A percentile compares a stretch with the other conserved stretches of the same genome.
Evolutionary conservation across 2,329 filamentous ascomycete genomes (phyloP).

Genomic region (Parascedosporium putredinis): DNA sequence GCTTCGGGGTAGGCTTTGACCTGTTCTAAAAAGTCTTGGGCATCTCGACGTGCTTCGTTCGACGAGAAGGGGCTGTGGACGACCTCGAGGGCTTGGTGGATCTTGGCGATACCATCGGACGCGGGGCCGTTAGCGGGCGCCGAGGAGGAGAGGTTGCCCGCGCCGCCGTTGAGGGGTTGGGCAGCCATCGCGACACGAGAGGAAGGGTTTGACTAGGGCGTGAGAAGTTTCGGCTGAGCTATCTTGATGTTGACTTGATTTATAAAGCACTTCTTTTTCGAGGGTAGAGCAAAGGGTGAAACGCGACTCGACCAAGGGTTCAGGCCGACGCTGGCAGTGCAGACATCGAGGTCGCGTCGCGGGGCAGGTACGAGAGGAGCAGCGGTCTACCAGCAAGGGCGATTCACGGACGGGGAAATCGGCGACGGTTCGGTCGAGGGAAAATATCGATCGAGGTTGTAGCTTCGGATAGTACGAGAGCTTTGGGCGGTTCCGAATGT

Average conservation of each 20-base stretch:
- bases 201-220: neutral
- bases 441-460: too few relatives aligned
- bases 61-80: slow-evolving; percentile 74
- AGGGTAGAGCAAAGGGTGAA: neutral
- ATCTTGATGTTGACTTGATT: neutral
- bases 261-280: too few relatives aligned
- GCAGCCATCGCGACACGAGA: slow-evolving; percentile 10
- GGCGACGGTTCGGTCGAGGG: neutral
- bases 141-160: slow-evolving; percentile 14
- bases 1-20: slow-evolving; percentile 73
- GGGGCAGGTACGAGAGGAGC: neutral
- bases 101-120: slow-evolving; percentile 48
- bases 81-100: slow-evolving; percentile 76
- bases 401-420: neutral
- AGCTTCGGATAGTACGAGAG: too few relatives aligned
- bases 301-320: neutral
- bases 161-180: slow-evolving; percentile 25
- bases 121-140: slow-evolving; percentile 27
- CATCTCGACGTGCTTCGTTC: slow-evolving; percentile 73
- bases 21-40: slow-evolving; percentile 74
- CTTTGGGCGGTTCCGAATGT: too few relatives aligned
- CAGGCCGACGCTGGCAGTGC: neutral
- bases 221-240: neutral
- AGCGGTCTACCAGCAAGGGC: neutral
- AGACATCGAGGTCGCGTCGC: slow-evolving; percentile 1